Evolutionary conservation across 257 asterid genomes (phyloP).

Genomic region (Salvia rosmarinus): DNA sequence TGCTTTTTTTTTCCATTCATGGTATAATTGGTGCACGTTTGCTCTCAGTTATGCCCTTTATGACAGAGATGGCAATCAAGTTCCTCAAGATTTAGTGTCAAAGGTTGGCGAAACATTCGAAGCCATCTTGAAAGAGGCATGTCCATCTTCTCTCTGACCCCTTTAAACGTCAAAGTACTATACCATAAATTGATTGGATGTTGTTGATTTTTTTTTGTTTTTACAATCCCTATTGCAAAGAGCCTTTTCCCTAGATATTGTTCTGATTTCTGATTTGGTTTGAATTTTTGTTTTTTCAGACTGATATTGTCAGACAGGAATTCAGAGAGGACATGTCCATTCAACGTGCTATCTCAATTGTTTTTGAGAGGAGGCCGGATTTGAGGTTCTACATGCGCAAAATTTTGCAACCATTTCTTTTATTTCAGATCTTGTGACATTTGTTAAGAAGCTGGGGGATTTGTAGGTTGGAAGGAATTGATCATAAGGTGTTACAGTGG

Average conservation of each 20-base stretch:
- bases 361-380: constrained; percentile 84
- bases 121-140: constrained; percentile 82
- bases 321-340: constrained; percentile 77
- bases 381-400: constrained; percentile 54
- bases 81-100: constrained; percentile 84
- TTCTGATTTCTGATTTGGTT: constrained; percentile 23
- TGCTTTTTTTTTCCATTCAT: not conserved
- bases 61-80: constrained; percentile 90
- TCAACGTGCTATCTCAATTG: constrained; percentile 74
- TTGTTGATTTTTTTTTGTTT: not conserved
- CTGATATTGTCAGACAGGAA: constrained; percentile 73
- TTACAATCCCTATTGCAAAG: not conserved
- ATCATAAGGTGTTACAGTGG: constrained; percentile 89
- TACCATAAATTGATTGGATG: not conserved
- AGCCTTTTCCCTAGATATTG: not conserved
- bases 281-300: constrained; percentile 46
- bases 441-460: constrained; percentile 16
- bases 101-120: constrained; percentile 89
- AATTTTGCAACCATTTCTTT: not conserved
- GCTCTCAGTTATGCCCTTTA: constrained; percentile 82
- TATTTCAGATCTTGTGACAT: not conserved
- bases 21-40: not conserved
- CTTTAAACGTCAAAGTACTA: not conserved
- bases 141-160: constrained; percentile 2
- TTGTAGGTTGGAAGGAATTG: constrained; percentile 79